Evolutionary conservation across 805 yeast species (phyloP), one percentile per base, ranked within the genome.

Genomic region (Metschnikowia dekortorum): DNA sequence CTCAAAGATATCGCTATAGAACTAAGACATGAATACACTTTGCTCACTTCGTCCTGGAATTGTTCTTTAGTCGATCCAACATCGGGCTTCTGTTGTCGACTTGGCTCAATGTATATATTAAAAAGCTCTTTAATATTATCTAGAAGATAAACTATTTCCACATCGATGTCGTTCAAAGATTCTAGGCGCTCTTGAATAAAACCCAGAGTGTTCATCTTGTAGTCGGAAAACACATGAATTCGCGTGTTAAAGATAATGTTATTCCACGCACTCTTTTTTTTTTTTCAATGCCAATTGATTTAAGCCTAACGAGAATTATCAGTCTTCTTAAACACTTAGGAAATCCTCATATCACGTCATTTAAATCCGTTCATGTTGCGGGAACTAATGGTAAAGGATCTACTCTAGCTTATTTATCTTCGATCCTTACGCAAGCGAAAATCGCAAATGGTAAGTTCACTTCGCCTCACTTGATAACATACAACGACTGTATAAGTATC

Each of bases 371-470:
- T n/a, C 99, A 94, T 62, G 78, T 94, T 4, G 97, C 97, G 0
- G 99, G 99, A 0, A 92, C 99, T 8, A 92, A 92, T 63, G 99
- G 99, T 0, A 92, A 92, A 62, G 99, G 99, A 0, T 90, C 97
- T 0, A 87, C 91, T 0, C 83, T 96, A 51, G 84, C 97, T 0
- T 91, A 90, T 63, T 51, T 94, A 8, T 76, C 89, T 3, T 81
- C 89, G 14, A 73, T 85, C 2, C 66, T 91, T 28, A 74, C 80
- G 18, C 63, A 65, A 11, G 73, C 80, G 22, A 71, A 69, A 1
- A 66, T 79, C 38, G 62, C 67, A 29, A 81, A 83, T 47, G 98
- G 98, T 0, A 79, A 85, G 53, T 92, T 90, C 71, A 90, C 95
- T 1, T 85, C 96, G 3, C 99, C 99, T 1, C 96, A 91, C 68